These are phyloP conservation scores for Dictyostelium capitatum DNA, from an alignment of 78 protist genomes.

Conservation along the genomic window DNA sequence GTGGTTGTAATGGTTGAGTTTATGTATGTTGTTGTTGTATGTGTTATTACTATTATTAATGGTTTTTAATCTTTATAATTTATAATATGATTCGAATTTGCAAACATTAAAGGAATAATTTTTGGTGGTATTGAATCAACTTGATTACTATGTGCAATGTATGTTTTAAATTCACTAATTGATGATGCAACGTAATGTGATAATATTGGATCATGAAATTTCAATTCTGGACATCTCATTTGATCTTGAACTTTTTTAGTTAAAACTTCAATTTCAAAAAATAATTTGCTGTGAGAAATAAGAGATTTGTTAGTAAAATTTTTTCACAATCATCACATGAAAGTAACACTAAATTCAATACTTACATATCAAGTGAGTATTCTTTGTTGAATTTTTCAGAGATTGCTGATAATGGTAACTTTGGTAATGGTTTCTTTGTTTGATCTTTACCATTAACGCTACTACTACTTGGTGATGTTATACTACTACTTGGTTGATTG, in stretches of 20 bases:
- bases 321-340: background rate
- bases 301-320: too few relatives aligned
- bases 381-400: constrained; percentile 54
- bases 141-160: constrained; percentile 67
- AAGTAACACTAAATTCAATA: too few relatives aligned
- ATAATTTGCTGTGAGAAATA: constrained; percentile 28
- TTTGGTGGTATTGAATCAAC: constrained; percentile 60
- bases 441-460: background rate
- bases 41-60: background rate
- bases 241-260: constrained; percentile 62
- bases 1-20: background rate
- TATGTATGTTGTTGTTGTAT: constrained; percentile 21
- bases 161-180: constrained; percentile 71
- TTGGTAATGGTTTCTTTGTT: constrained; percentile 1
- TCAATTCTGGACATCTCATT: constrained; percentile 59
- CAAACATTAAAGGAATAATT: constrained; percentile 70
- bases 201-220: constrained; percentile 55
- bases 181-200: constrained; percentile 75
- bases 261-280: constrained; percentile 65
- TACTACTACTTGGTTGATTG: background rate
- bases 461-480: background rate
- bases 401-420: constrained; percentile 20
- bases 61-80: constrained; percentile 20
- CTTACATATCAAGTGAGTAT: constrained; percentile 36
- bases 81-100: constrained; percentile 26